A percentile compares a stretch with the other conserved stretches of the same genome.
Conservation (phyloP, 176 grass and related monocot genomes). For the Lolium multiflorum region DNA sequence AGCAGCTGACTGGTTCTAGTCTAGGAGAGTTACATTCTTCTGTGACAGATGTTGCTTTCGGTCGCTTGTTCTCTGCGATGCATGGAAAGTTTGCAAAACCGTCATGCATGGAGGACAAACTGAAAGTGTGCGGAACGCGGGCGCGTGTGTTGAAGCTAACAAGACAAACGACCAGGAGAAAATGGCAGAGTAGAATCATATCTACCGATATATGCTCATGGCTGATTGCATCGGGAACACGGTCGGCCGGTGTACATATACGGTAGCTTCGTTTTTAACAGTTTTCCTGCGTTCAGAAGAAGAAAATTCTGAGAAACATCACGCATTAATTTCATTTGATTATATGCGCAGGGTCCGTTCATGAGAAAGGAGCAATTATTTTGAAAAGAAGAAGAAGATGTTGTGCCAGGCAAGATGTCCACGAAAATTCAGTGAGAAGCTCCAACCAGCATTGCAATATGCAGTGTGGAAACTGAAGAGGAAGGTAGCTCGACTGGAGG, state of each 20-base stretch:
- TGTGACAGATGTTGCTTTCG: constrained; percentile 30
- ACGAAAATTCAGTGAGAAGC: background rate
- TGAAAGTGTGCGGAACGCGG: background rate
- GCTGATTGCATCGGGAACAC: background rate
- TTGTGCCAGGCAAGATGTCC: too few relatives aligned
- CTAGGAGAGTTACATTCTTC: background rate
- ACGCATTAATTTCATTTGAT: background rate
- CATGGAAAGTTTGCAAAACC: background rate
- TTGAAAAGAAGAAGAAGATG: background rate
- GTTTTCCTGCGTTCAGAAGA: background rate
- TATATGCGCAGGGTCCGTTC: background rate
- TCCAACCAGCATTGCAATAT: background rate
- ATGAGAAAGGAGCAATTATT: background rate
- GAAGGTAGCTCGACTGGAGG: background rate
- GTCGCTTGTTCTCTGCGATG: background rate
- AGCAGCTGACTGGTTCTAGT: background rate
- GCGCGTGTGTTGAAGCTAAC: background rate
- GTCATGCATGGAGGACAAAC: background rate
- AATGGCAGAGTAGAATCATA: background rate
- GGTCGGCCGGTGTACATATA: background rate
- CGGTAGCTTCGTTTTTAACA: background rate
- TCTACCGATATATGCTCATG: background rate
- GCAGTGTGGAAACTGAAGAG: background rate
- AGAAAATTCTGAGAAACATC: background rate
- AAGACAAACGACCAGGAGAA: background rate